Conservation (phyloP, 2,329 filamentous ascomycete species). For the Pseudocercospora eumusae region DNA sequence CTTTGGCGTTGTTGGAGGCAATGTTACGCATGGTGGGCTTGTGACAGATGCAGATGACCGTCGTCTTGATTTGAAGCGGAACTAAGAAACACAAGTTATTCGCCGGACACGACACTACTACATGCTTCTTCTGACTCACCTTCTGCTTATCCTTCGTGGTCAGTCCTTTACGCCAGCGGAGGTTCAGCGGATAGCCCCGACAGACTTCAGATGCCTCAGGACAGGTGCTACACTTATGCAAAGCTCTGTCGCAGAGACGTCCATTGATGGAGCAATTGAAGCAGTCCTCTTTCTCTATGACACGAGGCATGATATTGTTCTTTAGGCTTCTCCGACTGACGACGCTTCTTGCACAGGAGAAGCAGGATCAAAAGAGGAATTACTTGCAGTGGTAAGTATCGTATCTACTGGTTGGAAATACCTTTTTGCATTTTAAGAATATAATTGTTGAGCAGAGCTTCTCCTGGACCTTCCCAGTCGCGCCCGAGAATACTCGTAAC, state of each 20-base stretch:
- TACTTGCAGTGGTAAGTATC: background rate
- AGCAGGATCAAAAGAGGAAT: slow-evolving; percentile 5
- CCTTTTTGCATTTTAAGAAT: too few species aligned
- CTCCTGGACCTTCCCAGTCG: too few species aligned
- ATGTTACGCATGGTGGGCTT: background rate
- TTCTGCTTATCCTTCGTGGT: slow-evolving; percentile 4
- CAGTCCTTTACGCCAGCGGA: slow-evolving; percentile 11
- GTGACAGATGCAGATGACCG: slow-evolving; percentile 2
- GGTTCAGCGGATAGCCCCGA: slow-evolving; percentile 10
- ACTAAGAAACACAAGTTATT: background rate
- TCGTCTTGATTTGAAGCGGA: slow-evolving; percentile 3
- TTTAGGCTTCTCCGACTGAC: background rate
- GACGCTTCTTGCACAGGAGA: slow-evolving; percentile 2
- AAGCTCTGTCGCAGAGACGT: slow-evolving; percentile 9
- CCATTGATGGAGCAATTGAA: slow-evolving; percentile 10
- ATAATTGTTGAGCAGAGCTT: too few species aligned
- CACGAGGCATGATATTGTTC: slow-evolving; percentile 9
- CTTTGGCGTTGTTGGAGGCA: background rate
- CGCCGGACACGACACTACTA: background rate
- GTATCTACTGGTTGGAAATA: slow-evolving; percentile 5
- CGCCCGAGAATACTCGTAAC: too few species aligned
- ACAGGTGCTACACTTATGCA: slow-evolving; percentile 11
- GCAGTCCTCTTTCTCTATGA: slow-evolving; percentile 16
- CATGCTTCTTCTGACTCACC: slow-evolving; percentile 1
- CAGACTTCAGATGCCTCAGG: slow-evolving; percentile 5